Evolutionary conservation across 2,329 filamentous ascomycete species (phyloP).

Genomic region (Lasiodiplodia citricola): DNA sequence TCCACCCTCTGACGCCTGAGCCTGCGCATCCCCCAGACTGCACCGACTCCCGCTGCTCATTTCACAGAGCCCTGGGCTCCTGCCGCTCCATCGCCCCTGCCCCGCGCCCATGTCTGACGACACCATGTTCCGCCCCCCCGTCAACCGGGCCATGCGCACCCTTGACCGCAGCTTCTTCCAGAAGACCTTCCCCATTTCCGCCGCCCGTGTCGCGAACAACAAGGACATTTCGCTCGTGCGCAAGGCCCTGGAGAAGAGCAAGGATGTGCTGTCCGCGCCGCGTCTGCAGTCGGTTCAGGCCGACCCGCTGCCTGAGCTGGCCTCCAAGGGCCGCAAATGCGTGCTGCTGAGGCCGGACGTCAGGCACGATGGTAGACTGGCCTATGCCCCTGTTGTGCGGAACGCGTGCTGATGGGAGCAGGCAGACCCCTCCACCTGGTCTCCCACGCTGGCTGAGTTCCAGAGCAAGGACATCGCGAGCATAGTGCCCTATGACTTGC

Average conservation of each 20-base stretch:
- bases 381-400: not conserved
- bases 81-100: constrained; percentile 1
- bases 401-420: constrained; percentile 37
- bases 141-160: constrained; percentile 77
- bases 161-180: constrained; percentile 86
- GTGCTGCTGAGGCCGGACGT: constrained; percentile 53
- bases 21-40: constrained; percentile 20
- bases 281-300: constrained; percentile 58
- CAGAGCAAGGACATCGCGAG: constrained; percentile 71
- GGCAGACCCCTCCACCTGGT: constrained; percentile 77
- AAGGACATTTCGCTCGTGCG: constrained; percentile 76
- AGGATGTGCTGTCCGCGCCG: constrained; percentile 69
- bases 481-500: constrained; percentile 75
- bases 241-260: constrained; percentile 66
- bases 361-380: constrained; percentile 41
- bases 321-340: constrained; percentile 52
- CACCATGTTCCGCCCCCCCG: constrained; percentile 75
- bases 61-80: constrained; percentile 8
- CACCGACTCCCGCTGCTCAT: constrained; percentile 5
- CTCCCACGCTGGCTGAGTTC: constrained; percentile 69
- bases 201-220: constrained; percentile 76
- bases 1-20: constrained; percentile 2
- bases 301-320: constrained; percentile 42
- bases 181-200: constrained; percentile 75
- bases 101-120: constrained; percentile 36